Evolutionary conservation across 345 rosid genomes (phyloP), one percentile per base, ranked within the genome.

Genomic region (Brassica rapa): DNA sequence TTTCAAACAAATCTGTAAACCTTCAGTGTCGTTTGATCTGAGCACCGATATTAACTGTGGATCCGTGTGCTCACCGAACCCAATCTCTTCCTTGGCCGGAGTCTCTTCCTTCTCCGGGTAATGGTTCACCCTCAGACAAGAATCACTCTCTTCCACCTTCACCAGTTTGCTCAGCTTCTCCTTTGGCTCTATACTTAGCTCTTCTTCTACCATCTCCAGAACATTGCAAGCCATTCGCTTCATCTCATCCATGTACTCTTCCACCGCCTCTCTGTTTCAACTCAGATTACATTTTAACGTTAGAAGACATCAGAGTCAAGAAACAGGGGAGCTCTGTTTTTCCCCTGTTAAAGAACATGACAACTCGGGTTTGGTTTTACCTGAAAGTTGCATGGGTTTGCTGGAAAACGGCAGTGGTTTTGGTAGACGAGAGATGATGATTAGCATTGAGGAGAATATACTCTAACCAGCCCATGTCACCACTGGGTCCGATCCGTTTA

Each of bases 41-140:
- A 94, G 73, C 27, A 90, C 72, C 29, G 98, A 92, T 25, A 94
- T 75, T 75, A 94, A 87, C 80, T 94, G 98, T 71, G 97, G 98
- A 84, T 94, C 98, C 8, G 96, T 88, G 74, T 94, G 96, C 71
- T 90, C 98, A 3, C 94, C 96, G 25, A 94, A 87, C 39, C 97
- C 96, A 46, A 89, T 83, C 80, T 77, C 65, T 76, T 77, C 62
- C 9, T 66, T 67, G 21, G 2, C 70, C 10, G 69, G 61, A 78
- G 51, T 63, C 41, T 80, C 81, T 1, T 83, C 81, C 70, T 79
- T 85, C 69, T 88, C 80, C 23, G 87, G 97, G 72, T 94, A 92
- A 88, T 92, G 94, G 79, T 94, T 94, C 23, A 92, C 82, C 83
- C 98, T 85, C 77, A 92, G 83, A 72, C 94, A 81, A 15, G 93